Base-by-base conservation (phyloP, 768 basidiomycete species). In the Auricularia sp. region DNA sequence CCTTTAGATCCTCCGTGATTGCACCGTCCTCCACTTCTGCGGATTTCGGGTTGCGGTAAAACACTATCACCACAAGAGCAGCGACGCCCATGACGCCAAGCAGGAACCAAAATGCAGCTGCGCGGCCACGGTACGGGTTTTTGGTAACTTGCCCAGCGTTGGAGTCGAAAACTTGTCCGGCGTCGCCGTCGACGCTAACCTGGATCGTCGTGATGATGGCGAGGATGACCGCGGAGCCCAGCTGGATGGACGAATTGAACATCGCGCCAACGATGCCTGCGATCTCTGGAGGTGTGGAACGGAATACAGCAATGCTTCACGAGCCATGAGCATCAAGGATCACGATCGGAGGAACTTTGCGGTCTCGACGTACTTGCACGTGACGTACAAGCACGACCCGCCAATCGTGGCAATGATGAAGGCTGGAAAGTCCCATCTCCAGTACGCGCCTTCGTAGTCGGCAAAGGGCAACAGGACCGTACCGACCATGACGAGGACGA, bases 401-500 rank as follows among this genome's bases (percentile, higher is more conserved):
- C 83, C 84, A 11, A 76, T 72, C 16, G 78, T 77, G 18, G 82
- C 83, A 59, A 84, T 65, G 36, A 76, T 63, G 67, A 84, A 81
- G 18, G 77, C 84, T 54, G 84, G 82, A 66, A 84, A 81, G 58
- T 77, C 72, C 64, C 76, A 74, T 1, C 68, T 63, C 81, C 80
- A 85, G 71, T 84, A 85, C 53, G 74, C 70, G 14, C 73, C 73
- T 12, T 76, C 73, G 6, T 66, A 67, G 65, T 81, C 77, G 0
- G 77, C 78, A 53, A 79, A 72, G 7, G 78, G 77, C 43, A 84
- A 71, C 23, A 84, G 69, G 44, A 74, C 64, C 2, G 78, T 81
- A 14, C 77, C 75, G 12, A 76, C 64, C 36, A 79, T 67, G 51
- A 77, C 68, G 64, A 81, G 67, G 42, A 70, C 64, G 61, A 79